Base-by-base conservation (phyloP, 805 yeast genomes). In the Myxozyma vanderwaltii region DNA sequence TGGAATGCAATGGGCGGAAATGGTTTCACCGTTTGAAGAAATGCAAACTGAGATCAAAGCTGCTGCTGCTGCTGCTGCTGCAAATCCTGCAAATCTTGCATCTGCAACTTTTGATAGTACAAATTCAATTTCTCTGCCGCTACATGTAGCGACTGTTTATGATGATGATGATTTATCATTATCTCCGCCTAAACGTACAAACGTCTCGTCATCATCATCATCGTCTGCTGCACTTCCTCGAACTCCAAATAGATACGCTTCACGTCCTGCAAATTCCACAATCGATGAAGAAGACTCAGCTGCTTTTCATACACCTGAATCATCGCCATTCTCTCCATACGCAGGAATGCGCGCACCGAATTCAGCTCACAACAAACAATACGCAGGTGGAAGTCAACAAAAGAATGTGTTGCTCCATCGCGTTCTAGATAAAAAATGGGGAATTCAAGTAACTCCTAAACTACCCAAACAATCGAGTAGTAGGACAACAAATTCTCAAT, bases 401-500 rank as follows among this genome's bases (percentile, higher is more conserved):
- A 8, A 33, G 40, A 61, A 58, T 27, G 56, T 59, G 12, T 60
- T 71, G 15, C 63, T 72, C n/a, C 74, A 71, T 54, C 70, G 72
- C 26, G 72, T 72, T 10, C 64, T 73, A 46, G 73, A 74, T 57
- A 65, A 67, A 48, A 68, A 67, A 51, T 73, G 74, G 75, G 66
- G 68, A n/a, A 50, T 73, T 38, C 74, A 72, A 56, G 72, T 66
- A 6, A 74, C 76, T 7, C 76, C 76, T 6, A 41, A 48, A 17
- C 57, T 40, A 26, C 38, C 58, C 3, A n/a, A 53, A 15, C 47
- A 49, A 6, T n/a, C 43, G 12, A 19, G 36, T 24, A 19, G 19
- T 26, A 17, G 10, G 21, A 23, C 17, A 12, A 35, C 53, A 41
- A 5, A n/a, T n/a, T n/a, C 49, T 27, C 24, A n/a, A n/a, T 47